These are phyloP conservation scores for Apium graveolens DNA, from an alignment of 129 eudicot genomes.

Conservation along the genomic window DNA sequence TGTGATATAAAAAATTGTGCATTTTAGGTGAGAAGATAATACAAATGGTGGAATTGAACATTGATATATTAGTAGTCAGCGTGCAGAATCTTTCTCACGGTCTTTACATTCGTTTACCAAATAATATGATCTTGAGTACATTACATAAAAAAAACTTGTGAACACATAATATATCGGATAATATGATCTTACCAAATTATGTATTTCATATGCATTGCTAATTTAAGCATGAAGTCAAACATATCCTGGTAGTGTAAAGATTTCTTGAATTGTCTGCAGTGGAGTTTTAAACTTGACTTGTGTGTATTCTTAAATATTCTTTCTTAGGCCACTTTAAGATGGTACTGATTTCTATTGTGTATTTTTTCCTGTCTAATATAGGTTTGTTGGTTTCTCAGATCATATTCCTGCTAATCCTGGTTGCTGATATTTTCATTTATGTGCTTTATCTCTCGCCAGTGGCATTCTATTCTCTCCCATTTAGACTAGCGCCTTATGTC, in stretches of 20 bases:
- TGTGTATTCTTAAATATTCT: no score
- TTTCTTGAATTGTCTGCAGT: neutral
- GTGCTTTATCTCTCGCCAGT: constrained; percentile 61
- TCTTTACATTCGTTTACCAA: no score
- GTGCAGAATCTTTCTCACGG: no score
- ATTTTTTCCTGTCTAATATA: neutral
- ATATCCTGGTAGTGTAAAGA: neutral
- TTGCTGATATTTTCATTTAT: constrained; percentile 59
- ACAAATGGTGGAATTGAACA: no score
- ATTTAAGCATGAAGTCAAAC: neutral
- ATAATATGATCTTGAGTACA: no score
- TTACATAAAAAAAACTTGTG: no score
- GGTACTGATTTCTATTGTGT: no score
- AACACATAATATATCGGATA: neutral
- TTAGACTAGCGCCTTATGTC: constrained; percentile 83
- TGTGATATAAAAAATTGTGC: no score
- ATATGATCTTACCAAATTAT: neutral
- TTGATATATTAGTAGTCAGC: no score
- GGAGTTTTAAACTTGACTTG: neutral
- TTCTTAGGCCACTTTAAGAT: no score
- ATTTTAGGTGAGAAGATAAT: no score
- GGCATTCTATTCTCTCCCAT: constrained; percentile 62
- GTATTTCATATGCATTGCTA: neutral
- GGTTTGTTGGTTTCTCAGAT: constrained; percentile 37
- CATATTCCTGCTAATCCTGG: constrained; percentile 51